Evolutionary conservation across 352 stramenopile species (phyloP).

Genomic region (Pythium sp.): DNA sequence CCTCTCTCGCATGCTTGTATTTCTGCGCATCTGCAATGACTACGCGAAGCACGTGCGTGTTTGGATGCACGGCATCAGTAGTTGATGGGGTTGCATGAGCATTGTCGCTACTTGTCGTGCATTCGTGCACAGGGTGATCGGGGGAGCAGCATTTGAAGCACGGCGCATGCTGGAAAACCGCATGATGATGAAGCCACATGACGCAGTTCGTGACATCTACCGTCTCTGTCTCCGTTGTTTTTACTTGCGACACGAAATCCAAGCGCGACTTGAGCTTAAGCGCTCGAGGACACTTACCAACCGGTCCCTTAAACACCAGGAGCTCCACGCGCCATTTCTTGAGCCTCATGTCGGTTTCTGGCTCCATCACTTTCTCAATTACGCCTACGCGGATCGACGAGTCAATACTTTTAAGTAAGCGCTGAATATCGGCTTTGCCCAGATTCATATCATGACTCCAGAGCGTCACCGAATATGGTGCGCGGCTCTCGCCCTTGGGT

Average conservation of each 20-base stretch:
- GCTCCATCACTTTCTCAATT: constrained; percentile 19
- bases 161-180: constrained; percentile 19
- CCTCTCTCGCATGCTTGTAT: background rate
- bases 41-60: constrained; percentile 6
- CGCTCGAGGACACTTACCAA: constrained; percentile 25
- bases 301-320: constrained; percentile 9
- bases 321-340: constrained; percentile 41
- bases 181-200: constrained; percentile 50
- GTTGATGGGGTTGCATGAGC: background rate
- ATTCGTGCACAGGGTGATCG: constrained; percentile 6
- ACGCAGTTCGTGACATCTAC: background rate
- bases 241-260: constrained; percentile 34
- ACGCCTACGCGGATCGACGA: constrained; percentile 33
- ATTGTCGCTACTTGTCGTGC: background rate
- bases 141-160: constrained; percentile 15
- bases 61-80: background rate
- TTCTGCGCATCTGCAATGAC: background rate
- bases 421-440: constrained; percentile 27
- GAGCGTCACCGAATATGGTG: constrained; percentile 32
- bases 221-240: constrained; percentile 14
- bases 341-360: constrained; percentile 13
- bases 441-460: constrained; percentile 35
- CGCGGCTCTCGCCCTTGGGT: background rate
- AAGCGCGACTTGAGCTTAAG: constrained; percentile 34
- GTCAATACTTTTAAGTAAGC: constrained; percentile 35